phyloP scores from a whole-genome alignment of 352 stramenopile genomes.

The Phytophthora kernoviae region DNA sequence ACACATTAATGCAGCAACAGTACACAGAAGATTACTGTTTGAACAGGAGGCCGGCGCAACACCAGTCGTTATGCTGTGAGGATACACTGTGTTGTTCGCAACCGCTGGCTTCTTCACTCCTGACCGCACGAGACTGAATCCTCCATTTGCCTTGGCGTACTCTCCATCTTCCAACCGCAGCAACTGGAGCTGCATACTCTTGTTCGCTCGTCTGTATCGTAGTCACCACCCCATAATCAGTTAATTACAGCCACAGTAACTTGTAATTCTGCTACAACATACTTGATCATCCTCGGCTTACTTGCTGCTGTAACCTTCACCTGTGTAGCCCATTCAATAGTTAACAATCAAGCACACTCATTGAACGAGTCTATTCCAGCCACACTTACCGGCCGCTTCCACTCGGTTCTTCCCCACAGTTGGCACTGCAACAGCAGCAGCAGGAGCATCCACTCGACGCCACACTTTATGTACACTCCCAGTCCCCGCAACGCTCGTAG shows the following conservation, averaged over 20 bases:
- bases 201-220: constrained; percentile 30
- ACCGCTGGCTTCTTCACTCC: constrained; percentile 43
- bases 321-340: constrained; percentile 18
- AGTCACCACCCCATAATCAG: neutral
- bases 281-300: constrained; percentile 12
- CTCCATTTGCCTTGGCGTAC: constrained; percentile 75
- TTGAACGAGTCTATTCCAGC: neutral
- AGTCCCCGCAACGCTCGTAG: constrained; percentile 5
- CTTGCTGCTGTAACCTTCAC: constrained; percentile 35
- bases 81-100: neutral
- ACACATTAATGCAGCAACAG: constrained; percentile 4
- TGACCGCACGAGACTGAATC: constrained; percentile 72
- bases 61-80: constrained; percentile 4
- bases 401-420: constrained; percentile 21
- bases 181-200: constrained; percentile 57
- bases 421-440: neutral
- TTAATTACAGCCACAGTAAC: neutral
- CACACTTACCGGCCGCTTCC: constrained; percentile 38
- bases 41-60: constrained; percentile 13
- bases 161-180: constrained; percentile 68
- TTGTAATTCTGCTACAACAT: constrained; percentile 1
- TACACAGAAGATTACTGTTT: constrained; percentile 13
- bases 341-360: constrained; percentile 8
- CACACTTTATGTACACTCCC: constrained; percentile 67
- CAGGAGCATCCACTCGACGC: constrained; percentile 31